Evolutionary conservation across 2,329 filamentous ascomycete species (phyloP).

Genomic region (Arthrobotrys entomopaga): DNA sequence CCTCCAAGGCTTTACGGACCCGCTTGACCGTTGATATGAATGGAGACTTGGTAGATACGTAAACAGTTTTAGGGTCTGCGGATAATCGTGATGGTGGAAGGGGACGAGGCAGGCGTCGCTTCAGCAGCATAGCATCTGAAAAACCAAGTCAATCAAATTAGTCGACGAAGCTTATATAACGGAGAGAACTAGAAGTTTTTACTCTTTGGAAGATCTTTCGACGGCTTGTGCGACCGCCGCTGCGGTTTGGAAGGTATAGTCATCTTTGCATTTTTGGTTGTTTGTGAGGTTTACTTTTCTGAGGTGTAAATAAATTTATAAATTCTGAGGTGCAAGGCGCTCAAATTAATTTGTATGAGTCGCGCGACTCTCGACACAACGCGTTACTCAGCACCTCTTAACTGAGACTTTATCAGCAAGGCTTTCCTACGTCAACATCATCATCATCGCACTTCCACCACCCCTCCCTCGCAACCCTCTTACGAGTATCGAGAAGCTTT

Average conservation of each 20-base stretch:
- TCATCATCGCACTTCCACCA: neutral
- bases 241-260: constrained; percentile 6
- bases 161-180: neutral
- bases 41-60: constrained; percentile 72
- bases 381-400: constrained; percentile 32
- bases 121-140: constrained; percentile 36
- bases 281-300: constrained; percentile 2
- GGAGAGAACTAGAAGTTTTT: neutral
- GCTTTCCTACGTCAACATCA: neutral
- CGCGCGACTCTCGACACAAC: constrained; percentile 37
- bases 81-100: constrained; percentile 43
- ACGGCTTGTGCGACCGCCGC: constrained; percentile 55
- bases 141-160: neutral
- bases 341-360: constrained; percentile 44
- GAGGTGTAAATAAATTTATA: constrained; percentile 16
- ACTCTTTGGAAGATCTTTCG: constrained; percentile 54
- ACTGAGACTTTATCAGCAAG: neutral
- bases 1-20: constrained; percentile 71
- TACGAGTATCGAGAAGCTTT: no score
- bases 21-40: constrained; percentile 76
- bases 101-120: constrained; percentile 38
- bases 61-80: constrained; percentile 65
- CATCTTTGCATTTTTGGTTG: constrained; percentile 34
- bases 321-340: neutral
- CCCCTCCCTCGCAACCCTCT: neutral